Evolutionary conservation across 2,329 filamentous ascomycete species (phyloP).

Genomic region (Pezicula neosporulosa): DNA sequence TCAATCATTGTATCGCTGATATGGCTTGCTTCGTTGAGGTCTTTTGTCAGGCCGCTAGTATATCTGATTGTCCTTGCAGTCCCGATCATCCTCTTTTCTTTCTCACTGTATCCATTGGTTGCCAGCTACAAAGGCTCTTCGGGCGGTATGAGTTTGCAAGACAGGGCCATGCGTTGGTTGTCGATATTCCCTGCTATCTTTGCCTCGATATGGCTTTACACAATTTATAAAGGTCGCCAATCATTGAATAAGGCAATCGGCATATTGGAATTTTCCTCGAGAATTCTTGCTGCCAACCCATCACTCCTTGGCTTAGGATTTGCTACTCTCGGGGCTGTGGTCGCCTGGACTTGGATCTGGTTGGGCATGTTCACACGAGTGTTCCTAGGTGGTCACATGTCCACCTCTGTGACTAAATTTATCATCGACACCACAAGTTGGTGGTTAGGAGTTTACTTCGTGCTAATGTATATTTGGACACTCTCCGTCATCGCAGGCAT

Average conservation of each 20-base stretch:
- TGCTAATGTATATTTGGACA: constrained; percentile 95
- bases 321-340: constrained; percentile 68
- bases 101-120: constrained; percentile 87
- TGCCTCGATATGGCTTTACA: constrained; percentile 77
- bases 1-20: constrained; percentile 82
- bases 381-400: constrained; percentile 88
- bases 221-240: constrained; percentile 75
- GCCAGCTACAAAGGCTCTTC: constrained; percentile 80
- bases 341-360: constrained; percentile 94
- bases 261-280: constrained; percentile 88
- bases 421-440: constrained; percentile 85
- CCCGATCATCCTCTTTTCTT: constrained; percentile 81
- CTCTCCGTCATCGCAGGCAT: constrained; percentile 82
- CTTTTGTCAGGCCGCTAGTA: constrained; percentile 83
- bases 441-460: constrained; percentile 92
- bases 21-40: constrained; percentile 85
- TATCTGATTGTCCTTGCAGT: constrained; percentile 78
- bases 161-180: constrained; percentile 83
- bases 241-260: constrained; percentile 79
- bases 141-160: constrained; percentile 77
- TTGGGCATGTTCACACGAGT: constrained; percentile 93
- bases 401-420: constrained; percentile 59
- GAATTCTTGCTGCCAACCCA: constrained; percentile 80
- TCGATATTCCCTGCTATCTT: constrained; percentile 73
- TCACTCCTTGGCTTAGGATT: constrained; percentile 83